Evolutionary conservation across 208 protist genomes (phyloP).

Genomic region (Balamuthia mandrillaris): DNA sequence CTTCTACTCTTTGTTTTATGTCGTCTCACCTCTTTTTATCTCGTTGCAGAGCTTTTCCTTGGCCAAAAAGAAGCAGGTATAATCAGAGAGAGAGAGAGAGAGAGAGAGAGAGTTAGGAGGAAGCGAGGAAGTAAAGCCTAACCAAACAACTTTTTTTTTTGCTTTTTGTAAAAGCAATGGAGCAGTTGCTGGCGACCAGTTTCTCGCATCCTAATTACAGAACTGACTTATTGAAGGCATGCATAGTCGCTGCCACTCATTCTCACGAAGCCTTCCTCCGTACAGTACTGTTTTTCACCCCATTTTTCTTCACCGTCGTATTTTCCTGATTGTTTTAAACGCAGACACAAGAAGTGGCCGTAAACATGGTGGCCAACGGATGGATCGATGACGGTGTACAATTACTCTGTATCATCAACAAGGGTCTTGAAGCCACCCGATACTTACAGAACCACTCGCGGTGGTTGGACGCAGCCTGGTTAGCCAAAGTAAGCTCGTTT

Average conservation of each 20-base stretch:
- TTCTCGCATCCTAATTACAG: too few relatives aligned
- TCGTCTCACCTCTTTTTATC: too few relatives aligned
- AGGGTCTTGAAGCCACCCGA: neutral
- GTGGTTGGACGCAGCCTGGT: slow-evolving; percentile 25
- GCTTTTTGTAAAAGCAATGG: too few relatives aligned
- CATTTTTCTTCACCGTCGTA: neutral
- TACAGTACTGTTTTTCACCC: neutral
- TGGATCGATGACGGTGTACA: slow-evolving; percentile 7
- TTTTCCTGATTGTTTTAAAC: neutral
- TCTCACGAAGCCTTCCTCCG: slow-evolving; percentile 18
- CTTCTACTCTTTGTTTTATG: too few relatives aligned
- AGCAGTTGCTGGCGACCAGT: too few relatives aligned
- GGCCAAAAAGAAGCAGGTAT: too few relatives aligned
- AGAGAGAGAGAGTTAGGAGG: too few relatives aligned
- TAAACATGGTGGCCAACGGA: neutral
- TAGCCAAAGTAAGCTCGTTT: neutral
- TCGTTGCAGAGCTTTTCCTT: too few relatives aligned
- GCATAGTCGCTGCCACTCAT: neutral
- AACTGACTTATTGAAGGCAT: slow-evolving; percentile 34
- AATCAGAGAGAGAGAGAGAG: too few relatives aligned
- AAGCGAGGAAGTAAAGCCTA: too few relatives aligned
- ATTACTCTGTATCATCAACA: neutral
- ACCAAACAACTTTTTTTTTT: too few relatives aligned
- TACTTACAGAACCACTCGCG: neutral
- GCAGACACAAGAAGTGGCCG: neutral